Evolutionary conservation across 306 rosid genomes (phyloP), one percentile per base, ranked within the genome.

Genomic region (Vachellia pachyceras): DNA sequence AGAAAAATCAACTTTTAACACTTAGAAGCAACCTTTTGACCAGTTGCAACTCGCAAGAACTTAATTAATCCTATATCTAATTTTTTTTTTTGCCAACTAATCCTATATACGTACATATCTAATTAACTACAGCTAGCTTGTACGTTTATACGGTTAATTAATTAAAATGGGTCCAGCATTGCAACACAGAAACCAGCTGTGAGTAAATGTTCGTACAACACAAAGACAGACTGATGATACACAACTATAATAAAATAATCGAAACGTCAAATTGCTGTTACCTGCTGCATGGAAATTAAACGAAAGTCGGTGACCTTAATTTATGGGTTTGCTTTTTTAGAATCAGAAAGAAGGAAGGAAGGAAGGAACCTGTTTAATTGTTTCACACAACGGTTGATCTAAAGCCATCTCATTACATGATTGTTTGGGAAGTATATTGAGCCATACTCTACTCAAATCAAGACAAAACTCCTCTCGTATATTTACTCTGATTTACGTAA

Each of bases 11-110:
- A 22, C 3, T 42, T 69, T 41, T 22, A 42, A 69, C 18, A 7
- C 72, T 40, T 54, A 9, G 14, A 67, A 67, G 72, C 47, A 67
- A 67, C 29, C 47, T 35, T 37, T 39, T 67, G 72, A 67, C 49
- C 49, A 66, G 14, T 17, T 18, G 6, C 72, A 39, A 66, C 36
- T 20, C 20, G 64, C 35, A 0, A 57, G 22, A 65, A 10, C 45
- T 65, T 37, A 17, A 29, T 29, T 37, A 17, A 15, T n/a, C 45
- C 54, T 47, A 47, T 1, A 8, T 9, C 44, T 77, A 91, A 77
- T 77, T 40, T 72, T 41, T 83, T 60, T 84, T 25, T 22, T 1
- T 0, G 2, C n/a, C n/a, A n/a, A n/a, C n/a, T n/a, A n/a, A n/a
- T n/a, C n/a, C n/a, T n/a, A n/a, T n/a, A n/a, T n/a, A n/a, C n/a